Evolutionary conservation across 2,329 filamentous ascomycete species (phyloP), one percentile per base, ranked within the genome.

Genomic region (Arthroderma sp.): DNA sequence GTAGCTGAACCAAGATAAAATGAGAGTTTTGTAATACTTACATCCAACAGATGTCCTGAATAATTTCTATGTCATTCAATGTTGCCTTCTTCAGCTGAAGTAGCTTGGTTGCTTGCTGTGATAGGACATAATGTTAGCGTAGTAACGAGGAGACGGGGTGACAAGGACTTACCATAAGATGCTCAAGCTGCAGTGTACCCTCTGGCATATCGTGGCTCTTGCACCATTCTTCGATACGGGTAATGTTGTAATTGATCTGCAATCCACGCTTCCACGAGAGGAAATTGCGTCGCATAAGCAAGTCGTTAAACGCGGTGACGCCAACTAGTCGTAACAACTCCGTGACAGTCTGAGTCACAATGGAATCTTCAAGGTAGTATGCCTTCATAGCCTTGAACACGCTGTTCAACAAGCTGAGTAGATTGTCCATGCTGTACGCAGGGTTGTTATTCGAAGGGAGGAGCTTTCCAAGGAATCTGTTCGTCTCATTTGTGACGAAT

Each of bases 41-140:
- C 91, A 97, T 97, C 91, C 91, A 97, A 81, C 93, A 98, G 66
- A 98, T 98, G 71, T 98, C 93, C 77, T 98, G 93, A 67, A 98
- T 98, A 67, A 98, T 98, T 75, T 98, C 93, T 67, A 98, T 98
- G 68, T 98, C 93, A 71, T 97, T 98, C 70, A 98, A 76, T 0
- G 93, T 98, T 7, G 93, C 93, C 77, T 98, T 98, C 84, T 98
- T 98, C 62, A 98, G 79, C 73, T 98, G 93, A 63, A 98, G 80
- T 62, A 98, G 84, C 77, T 98, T 98, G 19, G 93, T 98, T 56
- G 93, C 93, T 88, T 97, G 91, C 85, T 88, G 63, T 38, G 61
- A 54, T 11, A 9, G 31, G 8, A 63, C 35, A 47, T 35, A 38
- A 25, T 43, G 60, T 66, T 39, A 33, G 33, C 11, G 21, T 2